Percentiles rank a stretch among this genome's conserved stretches.
phyloP scores from a whole-genome alignment of 2,329 filamentous ascomycete genomes.

The Lachnellula hyalina region DNA sequence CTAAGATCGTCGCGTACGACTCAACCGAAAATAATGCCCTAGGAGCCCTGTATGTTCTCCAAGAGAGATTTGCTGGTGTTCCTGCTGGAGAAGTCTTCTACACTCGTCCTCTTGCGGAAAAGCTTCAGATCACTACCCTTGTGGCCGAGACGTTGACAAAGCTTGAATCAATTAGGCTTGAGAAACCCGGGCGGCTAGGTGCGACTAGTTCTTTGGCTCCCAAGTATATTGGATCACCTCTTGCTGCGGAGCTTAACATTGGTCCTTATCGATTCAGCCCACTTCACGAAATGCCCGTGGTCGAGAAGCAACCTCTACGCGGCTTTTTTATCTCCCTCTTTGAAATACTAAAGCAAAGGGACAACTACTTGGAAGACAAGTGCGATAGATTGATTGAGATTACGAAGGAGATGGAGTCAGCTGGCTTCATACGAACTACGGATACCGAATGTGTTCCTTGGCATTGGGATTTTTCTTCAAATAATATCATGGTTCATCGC shows the following conservation, averaged over 20 bases:
- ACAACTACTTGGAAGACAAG: background rate
- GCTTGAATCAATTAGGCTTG: background rate
- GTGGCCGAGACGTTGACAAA: slow-evolving; percentile 1
- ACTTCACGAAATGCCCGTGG: background rate
- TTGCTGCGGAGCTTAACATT: background rate
- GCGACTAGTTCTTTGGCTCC: background rate
- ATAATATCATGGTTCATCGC: slow-evolving; percentile 1
- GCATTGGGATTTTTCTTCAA: slow-evolving; percentile 3
- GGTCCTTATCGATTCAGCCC: background rate
- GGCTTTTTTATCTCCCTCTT: background rate
- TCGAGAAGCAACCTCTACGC: background rate
- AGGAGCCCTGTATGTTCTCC: no score
- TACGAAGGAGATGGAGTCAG: background rate
- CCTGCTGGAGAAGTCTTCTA: no score
- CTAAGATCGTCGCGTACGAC: no score
- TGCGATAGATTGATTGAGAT: background rate
- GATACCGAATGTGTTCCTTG: background rate
- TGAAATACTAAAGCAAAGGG: background rate
- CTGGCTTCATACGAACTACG: background rate
- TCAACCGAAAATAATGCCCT: no score
- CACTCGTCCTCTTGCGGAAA: no score
- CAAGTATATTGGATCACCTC: background rate
- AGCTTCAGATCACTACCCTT: background rate
- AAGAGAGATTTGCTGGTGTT: no score
- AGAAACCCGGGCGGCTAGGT: background rate